Conservation (phyloP, 495 filamentous ascomycete genomes). For the Trypethelium eluteriae region DNA sequence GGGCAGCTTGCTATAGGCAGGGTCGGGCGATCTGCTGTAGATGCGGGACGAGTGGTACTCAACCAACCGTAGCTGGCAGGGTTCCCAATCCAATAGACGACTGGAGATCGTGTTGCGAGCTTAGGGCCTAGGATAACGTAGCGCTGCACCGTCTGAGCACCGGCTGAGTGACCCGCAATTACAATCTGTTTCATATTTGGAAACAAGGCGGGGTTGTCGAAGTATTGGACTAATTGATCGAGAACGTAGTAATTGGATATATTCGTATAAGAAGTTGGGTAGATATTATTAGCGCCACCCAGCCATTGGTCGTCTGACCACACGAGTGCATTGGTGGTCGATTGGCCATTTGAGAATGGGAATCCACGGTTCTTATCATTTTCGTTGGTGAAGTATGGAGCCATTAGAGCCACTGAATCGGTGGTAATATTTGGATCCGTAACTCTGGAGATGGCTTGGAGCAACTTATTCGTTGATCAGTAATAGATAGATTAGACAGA, state of each 20-base stretch:
- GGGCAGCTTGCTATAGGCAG: slow-evolving; percentile 10
- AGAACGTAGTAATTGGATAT: slow-evolving; percentile 21
- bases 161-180: slow-evolving; percentile 22
- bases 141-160: slow-evolving; percentile 22
- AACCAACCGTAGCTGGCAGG: slow-evolving; percentile 23
- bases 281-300: slow-evolving; percentile 20
- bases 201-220: slow-evolving; percentile 20
- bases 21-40: slow-evolving; percentile 6
- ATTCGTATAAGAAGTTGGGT: slow-evolving; percentile 16
- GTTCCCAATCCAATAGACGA: slow-evolving; percentile 22
- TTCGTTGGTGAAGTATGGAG: slow-evolving; percentile 23
- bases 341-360: slow-evolving; percentile 20
- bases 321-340: slow-evolving; percentile 20
- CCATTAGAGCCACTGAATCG: slow-evolving; percentile 20
- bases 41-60: slow-evolving; percentile 14
- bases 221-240: slow-evolving; percentile 25
- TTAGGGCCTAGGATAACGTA: slow-evolving; percentile 21
- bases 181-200: slow-evolving; percentile 25
- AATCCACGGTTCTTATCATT: slow-evolving; percentile 22
- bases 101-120: slow-evolving; percentile 14
- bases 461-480: background rate
- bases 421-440: slow-evolving; percentile 18
- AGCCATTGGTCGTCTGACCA: slow-evolving; percentile 25
- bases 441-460: background rate
- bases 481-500: background rate